Evolutionary conservation across 768 basidiomycete species (phyloP), one percentile per base, ranked within the genome.

Genomic region (Rubroboletus pulcherrimus): DNA sequence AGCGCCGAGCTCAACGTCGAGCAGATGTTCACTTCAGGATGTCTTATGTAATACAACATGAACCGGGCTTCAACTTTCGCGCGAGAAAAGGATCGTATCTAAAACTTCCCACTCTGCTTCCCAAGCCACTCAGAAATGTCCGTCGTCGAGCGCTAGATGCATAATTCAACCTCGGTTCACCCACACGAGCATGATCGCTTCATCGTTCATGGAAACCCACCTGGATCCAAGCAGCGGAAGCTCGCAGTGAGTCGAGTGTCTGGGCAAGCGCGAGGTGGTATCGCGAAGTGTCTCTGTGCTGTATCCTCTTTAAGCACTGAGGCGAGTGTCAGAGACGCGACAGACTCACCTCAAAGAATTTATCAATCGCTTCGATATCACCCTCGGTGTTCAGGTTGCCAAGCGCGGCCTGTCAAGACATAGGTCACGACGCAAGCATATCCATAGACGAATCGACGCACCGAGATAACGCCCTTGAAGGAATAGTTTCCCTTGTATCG

Each of bases 401-500:
- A 68, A 81, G 71, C 9, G 73, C 58, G 33, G 62, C 66, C 71
- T 81, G 52, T 50, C 48, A 53, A 24, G 38, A 65, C 65, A 62
- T 17, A 11, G 33, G 29, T 59, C 44, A 24, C n/a, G 45, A 54
- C 35, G 9, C 14, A 17, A 35, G 9, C 30, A 39, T 37, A 26
- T 29, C 17, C 33, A 21, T 9, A 14, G 4, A 34, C 15, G 8
- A 41, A 21, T 19, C 2, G 14, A 57, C 81, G 52, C 66, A 84
- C 86, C 67, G 78, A 73, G 48, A 89, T 68, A 38, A 89, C 66
- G 41, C 70, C 62, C 24, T 76, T 75, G 53, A 90, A 71, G 0
- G 78, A 77, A 70, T 82, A 86, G 68, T 85, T 89, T 57, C 83
- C 85, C 64, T 82, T 84, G 68, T 88, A 89, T 39, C 85, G 81